Conservation (phyloP, 345 rosid genomes). For the Acer negundo region DNA sequence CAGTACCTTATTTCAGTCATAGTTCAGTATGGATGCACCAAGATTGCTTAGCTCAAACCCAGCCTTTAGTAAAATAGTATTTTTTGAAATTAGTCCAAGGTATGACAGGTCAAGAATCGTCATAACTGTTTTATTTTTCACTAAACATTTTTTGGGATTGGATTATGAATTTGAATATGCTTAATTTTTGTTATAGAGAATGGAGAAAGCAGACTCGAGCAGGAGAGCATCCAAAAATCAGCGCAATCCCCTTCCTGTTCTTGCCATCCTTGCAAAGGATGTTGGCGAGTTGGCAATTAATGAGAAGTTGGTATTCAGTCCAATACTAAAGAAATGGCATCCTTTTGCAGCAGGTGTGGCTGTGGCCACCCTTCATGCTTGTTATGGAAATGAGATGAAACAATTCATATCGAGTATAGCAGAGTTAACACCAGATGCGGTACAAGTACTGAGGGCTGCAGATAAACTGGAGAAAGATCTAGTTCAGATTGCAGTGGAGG, state of each 20-base stretch:
- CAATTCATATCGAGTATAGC: slow-evolving; percentile 76
- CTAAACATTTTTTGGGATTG: background rate
- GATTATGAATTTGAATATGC: slow-evolving; percentile 17
- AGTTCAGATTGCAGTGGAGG: slow-evolving; percentile 98
- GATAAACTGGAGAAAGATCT: slow-evolving; percentile 98
- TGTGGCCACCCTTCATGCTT: slow-evolving; percentile 94
- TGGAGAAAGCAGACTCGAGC: slow-evolving; percentile 98
- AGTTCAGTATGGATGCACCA: slow-evolving; percentile 6
- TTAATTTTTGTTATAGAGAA: slow-evolving; percentile 50
- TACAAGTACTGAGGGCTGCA: slow-evolving; percentile 87
- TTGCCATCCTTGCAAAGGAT: slow-evolving; percentile 93
- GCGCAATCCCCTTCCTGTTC: slow-evolving; percentile 82
- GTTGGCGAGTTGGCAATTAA: slow-evolving; percentile 85
- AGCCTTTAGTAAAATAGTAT: slow-evolving; percentile 8
- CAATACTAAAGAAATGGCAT: slow-evolving; percentile 95
- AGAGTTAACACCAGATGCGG: slow-evolving; percentile 90
- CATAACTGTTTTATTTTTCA: slow-evolving; percentile 7
- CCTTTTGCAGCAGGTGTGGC: slow-evolving; percentile 98
- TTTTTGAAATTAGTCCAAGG: background rate
- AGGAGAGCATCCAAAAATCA: slow-evolving; percentile 88
- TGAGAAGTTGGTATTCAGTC: slow-evolving; percentile 82
- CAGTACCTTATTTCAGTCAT: background rate
- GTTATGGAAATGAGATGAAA: slow-evolving; percentile 91
- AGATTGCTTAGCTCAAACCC: background rate
- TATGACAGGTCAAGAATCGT: background rate